Base-by-base conservation (phyloP, 2,329 filamentous ascomycete genomes). In the Tolypocladium inflatum region DNA sequence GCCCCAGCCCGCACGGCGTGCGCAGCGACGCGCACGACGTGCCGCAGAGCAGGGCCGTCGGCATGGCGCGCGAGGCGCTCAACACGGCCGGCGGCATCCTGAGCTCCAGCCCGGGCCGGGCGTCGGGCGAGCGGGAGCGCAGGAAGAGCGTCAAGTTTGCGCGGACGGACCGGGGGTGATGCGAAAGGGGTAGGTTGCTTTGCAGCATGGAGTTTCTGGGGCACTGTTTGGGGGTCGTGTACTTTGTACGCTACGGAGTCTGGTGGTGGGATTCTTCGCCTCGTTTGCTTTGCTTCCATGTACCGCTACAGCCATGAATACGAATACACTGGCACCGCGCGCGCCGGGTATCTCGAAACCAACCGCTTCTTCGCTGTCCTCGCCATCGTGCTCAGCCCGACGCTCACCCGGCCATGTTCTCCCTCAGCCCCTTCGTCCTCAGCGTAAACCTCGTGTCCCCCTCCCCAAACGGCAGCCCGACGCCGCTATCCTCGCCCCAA, bases 131-230 rank as follows among this genome's bases (percentile, higher is more conserved):
- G 53, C 70, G 81, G 59, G 83, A 85, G 67, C 74, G 82, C 62
- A 76, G 82, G 67, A 86, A 85, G 76, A 86, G 82, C 62, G 84
- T 87, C 64, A 87, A 86, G 72, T 84, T 86, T 70, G 79, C 77
- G 2, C 74, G 74, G 50, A 73, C 76, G 11, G 75, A 73, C 39
- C 57, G 63, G 23, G 64, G 26, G 4, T 59, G 23, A 30, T 26
- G 54, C 3, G 35, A 17, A 11, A 3, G 8, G 41, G 6, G 39
- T 45, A 0, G 4, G 13, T 11, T 26, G 15, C 4, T 26, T 17
- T 48, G 6, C 17, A 43, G 54, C 39, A 55, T 13, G 54, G 54
- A 23, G 54, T 55, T 55, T 43, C 43, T 21, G 45, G 45, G 45
- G 30, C 6, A 48, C 2, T 38, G 33, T 11, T 38, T 38, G 33